Conservation (phyloP, 2,329 filamentous ascomycete genomes). For the Fusarium citri region DNA sequence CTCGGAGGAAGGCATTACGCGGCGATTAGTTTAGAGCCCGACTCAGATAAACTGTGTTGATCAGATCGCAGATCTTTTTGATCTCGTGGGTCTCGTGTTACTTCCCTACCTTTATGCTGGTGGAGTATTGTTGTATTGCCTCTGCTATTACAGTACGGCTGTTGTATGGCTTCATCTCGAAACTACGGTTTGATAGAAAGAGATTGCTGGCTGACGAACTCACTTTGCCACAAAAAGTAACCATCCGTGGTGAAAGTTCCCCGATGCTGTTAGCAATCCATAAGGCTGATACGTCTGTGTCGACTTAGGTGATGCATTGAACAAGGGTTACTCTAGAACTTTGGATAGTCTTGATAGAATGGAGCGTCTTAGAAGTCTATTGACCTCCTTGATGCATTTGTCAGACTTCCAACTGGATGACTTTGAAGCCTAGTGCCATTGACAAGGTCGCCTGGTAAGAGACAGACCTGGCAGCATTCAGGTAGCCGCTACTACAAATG, state of each 20-base stretch:
- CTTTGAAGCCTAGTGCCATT: background rate
- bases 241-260: background rate
- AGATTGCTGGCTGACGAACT: background rate
- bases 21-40: constrained; percentile 2
- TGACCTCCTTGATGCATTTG: background rate
- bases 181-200: background rate
- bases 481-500: background rate
- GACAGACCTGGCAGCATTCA: background rate
- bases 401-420: background rate
- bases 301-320: background rate
- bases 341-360: background rate
- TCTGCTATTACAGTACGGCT: background rate
- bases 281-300: background rate
- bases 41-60: constrained; percentile 14
- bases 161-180: background rate
- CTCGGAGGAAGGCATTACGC: background rate
- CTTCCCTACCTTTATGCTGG: constrained; percentile 10
- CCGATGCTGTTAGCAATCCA: no score
- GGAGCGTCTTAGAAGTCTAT: background rate
- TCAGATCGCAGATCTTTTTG: constrained; percentile 35
- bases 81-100: constrained; percentile 24
- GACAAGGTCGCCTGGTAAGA: no score
- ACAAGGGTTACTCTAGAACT: no score
- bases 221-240: background rate
- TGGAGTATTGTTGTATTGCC: constrained; percentile 1